Conservation (phyloP, 2,329 filamentous ascomycete species). For the Parasarocladium wereldwijsianum region DNA sequence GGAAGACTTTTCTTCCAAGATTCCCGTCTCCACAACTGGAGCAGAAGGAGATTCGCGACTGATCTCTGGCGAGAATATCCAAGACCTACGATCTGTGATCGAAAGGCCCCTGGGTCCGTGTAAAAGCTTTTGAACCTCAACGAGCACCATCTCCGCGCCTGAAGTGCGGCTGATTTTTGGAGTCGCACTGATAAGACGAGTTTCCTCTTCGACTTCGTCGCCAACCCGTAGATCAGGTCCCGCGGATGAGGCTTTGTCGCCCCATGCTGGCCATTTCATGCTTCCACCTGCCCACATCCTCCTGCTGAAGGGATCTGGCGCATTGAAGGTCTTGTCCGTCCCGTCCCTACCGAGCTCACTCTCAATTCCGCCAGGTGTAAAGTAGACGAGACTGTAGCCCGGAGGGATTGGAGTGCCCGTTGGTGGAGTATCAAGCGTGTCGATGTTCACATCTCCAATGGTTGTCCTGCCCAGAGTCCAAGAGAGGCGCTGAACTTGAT, state of each 20-base stretch:
- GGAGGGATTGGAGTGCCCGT: slow-evolving; percentile 36
- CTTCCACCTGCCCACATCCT: slow-evolving; percentile 55
- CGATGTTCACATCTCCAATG: slow-evolving; percentile 23
- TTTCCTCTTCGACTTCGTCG: slow-evolving; percentile 40
- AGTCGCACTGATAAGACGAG: slow-evolving; percentile 35
- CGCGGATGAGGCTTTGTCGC: not conserved
- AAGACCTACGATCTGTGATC: slow-evolving; percentile 38
- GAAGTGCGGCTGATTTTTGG: slow-evolving; percentile 35
- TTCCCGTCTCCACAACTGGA: not conserved
- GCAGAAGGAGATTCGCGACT: too few relatives aligned
- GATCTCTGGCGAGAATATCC: slow-evolving; percentile 27
- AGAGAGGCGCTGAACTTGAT: slow-evolving; percentile 47
- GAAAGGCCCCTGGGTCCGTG: slow-evolving; percentile 33
- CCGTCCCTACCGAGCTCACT: slow-evolving; percentile 41
- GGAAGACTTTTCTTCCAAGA: not conserved
- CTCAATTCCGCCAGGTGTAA: slow-evolving; percentile 42
- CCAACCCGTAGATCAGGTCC: slow-evolving; percentile 29
- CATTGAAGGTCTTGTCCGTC: slow-evolving; percentile 45
- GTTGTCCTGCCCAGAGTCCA: slow-evolving; percentile 38
- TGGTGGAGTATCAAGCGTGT: slow-evolving; percentile 23
- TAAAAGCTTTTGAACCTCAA: slow-evolving; percentile 48
- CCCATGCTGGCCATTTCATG: slow-evolving; percentile 30
- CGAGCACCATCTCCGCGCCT: slow-evolving; percentile 48
- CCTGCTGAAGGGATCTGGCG: slow-evolving; percentile 42
- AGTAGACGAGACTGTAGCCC: slow-evolving; percentile 49